Conservation (phyloP, 495 filamentous ascomycete genomes). For the Xylaria cubensis region DNA sequence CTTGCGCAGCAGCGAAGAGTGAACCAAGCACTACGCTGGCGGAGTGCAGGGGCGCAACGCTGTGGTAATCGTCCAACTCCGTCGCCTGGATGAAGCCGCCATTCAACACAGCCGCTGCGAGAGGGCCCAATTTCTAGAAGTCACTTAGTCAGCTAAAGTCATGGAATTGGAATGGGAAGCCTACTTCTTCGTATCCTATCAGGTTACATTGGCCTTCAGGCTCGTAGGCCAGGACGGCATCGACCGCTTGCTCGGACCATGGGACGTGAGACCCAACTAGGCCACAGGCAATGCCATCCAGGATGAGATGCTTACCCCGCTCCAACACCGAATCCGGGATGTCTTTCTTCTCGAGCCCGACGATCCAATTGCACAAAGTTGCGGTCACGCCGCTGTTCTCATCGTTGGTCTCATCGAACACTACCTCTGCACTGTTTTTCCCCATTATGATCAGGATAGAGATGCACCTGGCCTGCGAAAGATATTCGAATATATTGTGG, state of each 20-base stretch:
- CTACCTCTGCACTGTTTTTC: slow-evolving; percentile 7
- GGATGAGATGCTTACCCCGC: slow-evolving; percentile 52
- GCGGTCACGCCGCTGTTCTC: slow-evolving; percentile 23
- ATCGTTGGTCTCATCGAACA: slow-evolving; percentile 16
- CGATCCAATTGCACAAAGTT: slow-evolving; percentile 23
- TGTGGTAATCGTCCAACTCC: slow-evolving; percentile 55
- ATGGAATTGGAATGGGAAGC: neutral
- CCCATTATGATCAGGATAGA: neutral
- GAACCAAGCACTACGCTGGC: slow-evolving; percentile 48
- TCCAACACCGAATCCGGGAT: slow-evolving; percentile 24
- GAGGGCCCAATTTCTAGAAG: slow-evolving; percentile 29
- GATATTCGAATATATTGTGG: neutral
- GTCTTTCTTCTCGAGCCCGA: slow-evolving; percentile 24
- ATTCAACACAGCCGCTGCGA: slow-evolving; percentile 51
- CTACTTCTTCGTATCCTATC: slow-evolving; percentile 43
- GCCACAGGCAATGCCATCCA: slow-evolving; percentile 53
- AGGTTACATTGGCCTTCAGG: slow-evolving; percentile 38
- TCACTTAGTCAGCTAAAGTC: neutral
- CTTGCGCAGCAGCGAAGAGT: slow-evolving; percentile 44
- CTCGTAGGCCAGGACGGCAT: slow-evolving; percentile 46
- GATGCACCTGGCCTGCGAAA: neutral
- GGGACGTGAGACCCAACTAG: slow-evolving; percentile 50
- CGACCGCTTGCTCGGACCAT: slow-evolving; percentile 48
- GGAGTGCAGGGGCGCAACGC: slow-evolving; percentile 46
- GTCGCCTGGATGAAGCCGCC: slow-evolving; percentile 52